A percentile compares a stretch with the other conserved stretches of the same genome.
Conservation (phyloP, 1,284 basidiomycete species). For the Somion occarium region DNA sequence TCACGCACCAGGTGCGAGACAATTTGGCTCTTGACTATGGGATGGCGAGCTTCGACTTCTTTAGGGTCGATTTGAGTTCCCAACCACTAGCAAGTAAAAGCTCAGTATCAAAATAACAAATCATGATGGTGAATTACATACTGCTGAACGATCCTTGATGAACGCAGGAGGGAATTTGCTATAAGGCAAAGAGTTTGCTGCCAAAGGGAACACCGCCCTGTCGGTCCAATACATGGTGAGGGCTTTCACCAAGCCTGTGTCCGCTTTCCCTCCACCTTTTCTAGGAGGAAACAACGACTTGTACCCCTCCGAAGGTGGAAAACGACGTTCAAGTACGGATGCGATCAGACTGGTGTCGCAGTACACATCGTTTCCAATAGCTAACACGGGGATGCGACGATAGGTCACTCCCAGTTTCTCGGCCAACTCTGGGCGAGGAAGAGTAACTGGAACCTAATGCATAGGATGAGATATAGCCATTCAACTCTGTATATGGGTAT, state of each 20-base stretch:
- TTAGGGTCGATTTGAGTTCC: slow-evolving; percentile 34
- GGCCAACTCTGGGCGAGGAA: slow-evolving; percentile 53
- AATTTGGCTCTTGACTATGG: slow-evolving; percentile 30
- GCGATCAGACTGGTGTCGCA: slow-evolving; percentile 49
- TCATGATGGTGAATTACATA: too few species aligned
- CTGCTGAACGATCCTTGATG: slow-evolving; percentile 41
- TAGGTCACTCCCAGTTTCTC: slow-evolving; percentile 45
- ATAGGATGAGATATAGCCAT: background rate
- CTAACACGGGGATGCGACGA: slow-evolving; percentile 51
- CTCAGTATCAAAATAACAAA: background rate
- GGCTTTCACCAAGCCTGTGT: slow-evolving; percentile 43
- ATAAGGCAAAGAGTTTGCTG: slow-evolving; percentile 38
- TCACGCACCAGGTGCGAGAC: slow-evolving; percentile 35
- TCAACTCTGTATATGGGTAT: background rate
- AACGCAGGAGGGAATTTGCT: slow-evolving; percentile 44
- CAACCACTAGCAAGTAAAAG: slow-evolving; percentile 6
- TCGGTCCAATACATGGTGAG: slow-evolving; percentile 44
- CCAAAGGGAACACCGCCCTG: slow-evolving; percentile 36
- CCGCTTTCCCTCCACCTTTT: slow-evolving; percentile 34
- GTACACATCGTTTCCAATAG: slow-evolving; percentile 53
- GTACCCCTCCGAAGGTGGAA: slow-evolving; percentile 41
- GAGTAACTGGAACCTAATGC: slow-evolving; percentile 38
- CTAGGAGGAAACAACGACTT: slow-evolving; percentile 43
- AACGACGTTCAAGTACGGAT: slow-evolving; percentile 42
- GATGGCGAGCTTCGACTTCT: slow-evolving; percentile 28